Evolutionary conservation across 2,329 filamentous ascomycete species (phyloP), one percentile per base, ranked within the genome.

Genomic region (Hymenotorrendiella dingleyae): DNA sequence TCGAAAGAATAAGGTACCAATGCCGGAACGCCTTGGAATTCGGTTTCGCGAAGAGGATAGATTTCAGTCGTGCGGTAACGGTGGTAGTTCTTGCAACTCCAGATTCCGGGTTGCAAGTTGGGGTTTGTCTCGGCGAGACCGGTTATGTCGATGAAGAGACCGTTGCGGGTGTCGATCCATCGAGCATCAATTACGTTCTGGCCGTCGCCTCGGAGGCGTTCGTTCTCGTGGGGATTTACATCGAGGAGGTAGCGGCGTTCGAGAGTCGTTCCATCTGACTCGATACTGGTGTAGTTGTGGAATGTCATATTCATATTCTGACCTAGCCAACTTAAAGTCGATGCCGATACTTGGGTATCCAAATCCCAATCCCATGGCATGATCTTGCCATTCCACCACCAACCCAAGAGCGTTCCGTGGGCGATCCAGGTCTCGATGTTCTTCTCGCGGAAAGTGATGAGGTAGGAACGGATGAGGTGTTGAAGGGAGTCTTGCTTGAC

Each of bases 341-440:
- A 67, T 42, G 74, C 75, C 14, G 80, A 78, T 21, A 93, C 80
- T 64, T 93, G 87, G 0, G 86, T 85, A 63, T 94, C 87, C 34
- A 93, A 69, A 62, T 94, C 87, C 68, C 80, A 85, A 63, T 93
- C 86, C 86, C 86, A 90, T 1, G 86, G 85, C 67, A 90, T 78
- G 59, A 86, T 80, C 64, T 78, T 66, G 30, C 70, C 74, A 60
- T 88, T 91, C 87, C 87, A 94, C 84, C 85, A 93, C 87, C 87
- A 94, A 10, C 86, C 87, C 17, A 94, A 68, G 37, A 93, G 67
- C 4, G 86, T 89, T 36, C 87, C 87, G 62, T 94, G 87, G 28
- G 87, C 86, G 46, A 94, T 78, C 87, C 87, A 93, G 0, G 87
- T 91, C 64, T 91, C 85, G 48, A 88, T 65, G 6, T 78, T 76